Evolutionary conservation across 2,329 filamentous ascomycete species (phyloP), one percentile per base, ranked within the genome.

Genomic region (Daldinia eschscholtzii): DNA sequence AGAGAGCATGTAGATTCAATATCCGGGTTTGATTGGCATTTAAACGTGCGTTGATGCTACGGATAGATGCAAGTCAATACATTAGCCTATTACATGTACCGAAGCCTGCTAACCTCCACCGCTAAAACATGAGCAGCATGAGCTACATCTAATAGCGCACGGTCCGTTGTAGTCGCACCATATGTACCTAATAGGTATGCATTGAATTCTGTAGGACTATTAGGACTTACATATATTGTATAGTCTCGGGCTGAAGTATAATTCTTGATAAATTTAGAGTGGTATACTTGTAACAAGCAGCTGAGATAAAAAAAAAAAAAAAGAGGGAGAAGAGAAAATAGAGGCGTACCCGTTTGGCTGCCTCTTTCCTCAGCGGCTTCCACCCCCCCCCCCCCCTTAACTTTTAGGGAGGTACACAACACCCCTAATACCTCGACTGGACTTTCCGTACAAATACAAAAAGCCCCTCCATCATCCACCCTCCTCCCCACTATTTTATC

Each of bases 401-500:
- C 46, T 52, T 52, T 52, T 52, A 52, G 18, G 46, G 46, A 52
- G 46, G 46, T 52, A 52, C 46, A 28, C 46, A 33, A 52, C 46
- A 28, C 46, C 46, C 44, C 44, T 52, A 50, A 50, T 50, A 46
- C 33, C 33, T 35, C 10, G 10, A 44, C 20, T 6, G 33, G 7
- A 35, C 46, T 50, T 50, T 15, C 26, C 13, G 23, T 50, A 37
- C 30, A 23, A 55, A 55, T 55, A 55, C 52, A 55, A 39, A 33
- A 59, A 48, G 57, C 68, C 68, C 68, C 68, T 70, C 68, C 61
- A 70, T 58, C 30, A 39, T 56, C 61, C 48, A 53, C 56, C 46
- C n/a, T 35, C 57, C 57, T 61, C 62, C 65, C 67, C 70, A 70
- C 72, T 70, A 70, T 70, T 70, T 64, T 57, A 66, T 61, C 46